Percentiles rank a stretch among this genome's conserved stretches.
Conservation (phyloP, 306 rosid species). For the Begonia peltatifolia region DNA sequence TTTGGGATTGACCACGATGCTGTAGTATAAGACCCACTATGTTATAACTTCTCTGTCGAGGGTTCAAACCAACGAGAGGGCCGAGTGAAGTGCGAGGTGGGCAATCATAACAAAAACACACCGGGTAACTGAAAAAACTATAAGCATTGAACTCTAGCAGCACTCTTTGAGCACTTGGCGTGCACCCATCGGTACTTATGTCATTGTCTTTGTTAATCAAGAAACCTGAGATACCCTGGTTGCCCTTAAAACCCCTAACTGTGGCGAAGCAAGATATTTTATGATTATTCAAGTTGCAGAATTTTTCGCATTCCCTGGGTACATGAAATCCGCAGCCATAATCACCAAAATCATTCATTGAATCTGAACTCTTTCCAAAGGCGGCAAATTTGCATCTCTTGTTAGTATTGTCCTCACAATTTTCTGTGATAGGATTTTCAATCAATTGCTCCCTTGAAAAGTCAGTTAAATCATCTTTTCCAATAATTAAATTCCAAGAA, state of each 20-base stretch:
- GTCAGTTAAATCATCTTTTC: conserved; percentile 17
- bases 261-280: conserved; percentile 41
- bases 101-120: conserved; percentile 2
- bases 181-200: conserved; percentile 15
- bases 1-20: no score
- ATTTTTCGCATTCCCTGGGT: conserved; percentile 19
- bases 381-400: conserved; percentile 49
- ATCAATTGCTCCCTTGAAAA: conserved; percentile 19
- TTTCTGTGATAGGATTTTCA: conserved; percentile 7
- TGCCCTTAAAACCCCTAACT: conserved; percentile 18
- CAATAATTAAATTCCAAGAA: conserved; percentile 50
- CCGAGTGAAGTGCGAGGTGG: no score
- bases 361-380: conserved; percentile 10
- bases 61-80: no score
- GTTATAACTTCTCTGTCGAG: no score
- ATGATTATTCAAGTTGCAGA: conserved; percentile 19
- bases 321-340: conserved; percentile 18
- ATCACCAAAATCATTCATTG: conserved; percentile 16
- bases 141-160: conserved; percentile 63
- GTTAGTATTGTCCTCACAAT: conserved; percentile 18
- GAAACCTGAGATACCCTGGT: conserved; percentile 24
- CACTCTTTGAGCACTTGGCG: conserved; percentile 32
- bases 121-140: conserved; percentile 50
- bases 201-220: conserved; percentile 21
- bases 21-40: no score